Evolutionary conservation across 2,329 filamentous ascomycete genomes (phyloP).

Genomic region (Botrytis galanthina): DNA sequence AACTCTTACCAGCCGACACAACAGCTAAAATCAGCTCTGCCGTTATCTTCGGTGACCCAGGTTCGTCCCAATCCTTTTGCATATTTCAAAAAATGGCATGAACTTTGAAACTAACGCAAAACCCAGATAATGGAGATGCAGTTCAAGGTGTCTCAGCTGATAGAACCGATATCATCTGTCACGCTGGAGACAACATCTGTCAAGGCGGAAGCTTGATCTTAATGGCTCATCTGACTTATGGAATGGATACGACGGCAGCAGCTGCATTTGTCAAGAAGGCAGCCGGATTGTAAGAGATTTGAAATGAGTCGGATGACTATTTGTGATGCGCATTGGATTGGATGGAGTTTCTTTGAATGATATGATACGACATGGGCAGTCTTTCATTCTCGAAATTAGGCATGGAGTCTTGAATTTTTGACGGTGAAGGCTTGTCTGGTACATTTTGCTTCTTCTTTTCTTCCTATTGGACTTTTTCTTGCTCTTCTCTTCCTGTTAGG

Average conservation of each 20-base stretch:
- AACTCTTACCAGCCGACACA: conserved; percentile 23
- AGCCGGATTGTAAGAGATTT: background rate
- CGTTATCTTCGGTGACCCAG: conserved; percentile 35
- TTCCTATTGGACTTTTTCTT: background rate
- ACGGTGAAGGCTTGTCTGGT: background rate
- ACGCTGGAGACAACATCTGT: conserved; percentile 32
- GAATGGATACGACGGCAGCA: conserved; percentile 27
- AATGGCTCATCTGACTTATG: conserved; percentile 31
- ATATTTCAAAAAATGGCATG: background rate
- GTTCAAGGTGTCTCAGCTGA: conserved; percentile 26
- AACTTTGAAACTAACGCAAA: background rate
- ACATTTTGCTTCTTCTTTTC: background rate
- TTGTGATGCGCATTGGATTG: background rate
- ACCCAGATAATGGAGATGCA: conserved; percentile 29
- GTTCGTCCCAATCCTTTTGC: conserved; percentile 19
- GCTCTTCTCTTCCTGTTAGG: background rate
- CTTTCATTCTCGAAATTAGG: background rate
- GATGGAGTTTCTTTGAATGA: background rate
- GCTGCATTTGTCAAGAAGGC: conserved; percentile 28
- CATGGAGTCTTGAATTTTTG: background rate
- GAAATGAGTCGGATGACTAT: background rate
- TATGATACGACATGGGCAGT: background rate
- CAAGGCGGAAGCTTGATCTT: conserved; percentile 24
- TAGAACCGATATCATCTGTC: conserved; percentile 32
- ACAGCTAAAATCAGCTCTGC: conserved; percentile 28